Evolutionary conservation across 2,329 filamentous ascomycete genomes (phyloP).

Genomic region (Cordyceps tenuipes): DNA sequence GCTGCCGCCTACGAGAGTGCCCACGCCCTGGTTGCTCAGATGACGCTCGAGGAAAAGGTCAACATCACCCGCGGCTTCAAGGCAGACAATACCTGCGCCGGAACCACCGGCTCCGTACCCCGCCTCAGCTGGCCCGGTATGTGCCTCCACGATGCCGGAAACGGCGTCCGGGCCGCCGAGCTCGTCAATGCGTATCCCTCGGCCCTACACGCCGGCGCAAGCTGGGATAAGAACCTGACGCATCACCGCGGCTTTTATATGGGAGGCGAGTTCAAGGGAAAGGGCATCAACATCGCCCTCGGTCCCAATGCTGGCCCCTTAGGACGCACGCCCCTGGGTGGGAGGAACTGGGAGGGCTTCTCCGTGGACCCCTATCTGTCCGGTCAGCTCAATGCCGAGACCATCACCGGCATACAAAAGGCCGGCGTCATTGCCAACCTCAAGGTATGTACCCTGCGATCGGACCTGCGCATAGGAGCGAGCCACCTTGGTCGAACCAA

Average conservation of each 20-base stretch:
- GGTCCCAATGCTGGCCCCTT: constrained; percentile 64
- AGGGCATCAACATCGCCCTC: constrained; percentile 59
- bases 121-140: constrained; percentile 38
- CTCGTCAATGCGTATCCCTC: constrained; percentile 41
- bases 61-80: constrained; percentile 45
- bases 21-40: constrained; percentile 45
- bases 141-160: constrained; percentile 42
- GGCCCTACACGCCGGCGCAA: constrained; percentile 38
- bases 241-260: constrained; percentile 43
- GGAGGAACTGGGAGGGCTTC: constrained; percentile 70
- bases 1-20: constrained; percentile 50
- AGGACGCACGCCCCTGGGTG: constrained; percentile 61
- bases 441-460: constrained; percentile 40
- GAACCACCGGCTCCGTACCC: constrained; percentile 38
- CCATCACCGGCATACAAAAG: constrained; percentile 67
- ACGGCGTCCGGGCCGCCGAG: constrained; percentile 40
- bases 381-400: constrained; percentile 62
- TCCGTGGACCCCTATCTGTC: constrained; percentile 63
- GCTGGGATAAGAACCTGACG: constrained; percentile 47
- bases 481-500: rapidly evolving
- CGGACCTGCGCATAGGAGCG: too few relatives aligned
- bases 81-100: constrained; percentile 41
- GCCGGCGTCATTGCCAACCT: constrained; percentile 71
- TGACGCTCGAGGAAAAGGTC: constrained; percentile 60
- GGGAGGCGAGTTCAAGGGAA: constrained; percentile 48